Base-by-base conservation (phyloP, 108 stramenopile species). In the Conticribra guillardii region DNA sequence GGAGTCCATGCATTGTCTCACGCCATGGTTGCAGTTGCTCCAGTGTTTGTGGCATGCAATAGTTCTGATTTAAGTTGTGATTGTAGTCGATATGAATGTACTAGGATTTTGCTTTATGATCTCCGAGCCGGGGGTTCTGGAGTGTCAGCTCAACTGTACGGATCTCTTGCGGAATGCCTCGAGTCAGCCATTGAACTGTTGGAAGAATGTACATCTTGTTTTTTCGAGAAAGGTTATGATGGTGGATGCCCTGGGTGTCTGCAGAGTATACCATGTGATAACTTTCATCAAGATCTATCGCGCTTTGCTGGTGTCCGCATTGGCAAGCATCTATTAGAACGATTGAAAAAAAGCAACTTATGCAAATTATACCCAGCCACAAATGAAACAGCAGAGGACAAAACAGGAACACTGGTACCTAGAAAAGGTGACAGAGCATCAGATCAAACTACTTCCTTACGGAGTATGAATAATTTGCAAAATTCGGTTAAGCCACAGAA, bases 1-100 rank as follows among this genome's bases (percentile, higher is more conserved):
- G 97, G 98, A 2, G 83, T 97, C 3, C 98, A 98, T 81, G 97
- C 96, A 17, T 69, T 96, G 0, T 91, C 87, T 9, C 98, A 99
- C 76, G 94, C 96, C 5, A 61, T 99, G 47, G 75, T 96, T 11
- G 90, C 94, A 18, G 91, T 97, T 44, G 87, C 95, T 32, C 96
- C 97, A 24, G 76, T 96, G 28, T 96, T 94, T 71, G 90, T 94
- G 0, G 84, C 93, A 26, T 95, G 94, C 44, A 83, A 92, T 21
- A 50, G 68, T 28, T 68, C 81, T 15, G 94, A 96, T 69, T 48
- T 96, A 9, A 81, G 89, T 60, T 91, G 90, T 54, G 93, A 94
- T 63, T 90, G 91, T 71, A 62, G 77, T 8, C 57, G 70, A 37
- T 69, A 68, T 34, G 75, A 71, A 3, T 85, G 87, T 45, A 94